Evolutionary conservation across 192 early-diverging fungal genomes (phyloP).

Genomic region (Rhizophagus prolifer): DNA sequence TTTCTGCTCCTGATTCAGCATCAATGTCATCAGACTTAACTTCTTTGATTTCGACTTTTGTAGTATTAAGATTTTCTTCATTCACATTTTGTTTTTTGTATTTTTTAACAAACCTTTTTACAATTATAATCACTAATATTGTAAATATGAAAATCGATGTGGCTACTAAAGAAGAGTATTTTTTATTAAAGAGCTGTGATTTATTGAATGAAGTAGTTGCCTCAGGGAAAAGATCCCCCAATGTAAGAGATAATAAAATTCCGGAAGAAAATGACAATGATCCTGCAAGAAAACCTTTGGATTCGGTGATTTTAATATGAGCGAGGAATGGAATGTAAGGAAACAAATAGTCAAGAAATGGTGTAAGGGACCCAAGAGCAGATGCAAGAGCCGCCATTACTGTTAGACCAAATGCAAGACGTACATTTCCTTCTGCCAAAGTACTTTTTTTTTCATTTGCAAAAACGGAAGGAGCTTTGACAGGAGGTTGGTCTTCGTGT

Average conservation of each 20-base stretch:
- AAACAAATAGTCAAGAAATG: conserved; percentile 20
- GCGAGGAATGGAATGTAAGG: conserved; percentile 3
- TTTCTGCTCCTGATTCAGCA: not conserved
- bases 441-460: not conserved
- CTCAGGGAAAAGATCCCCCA: conserved; percentile 21
- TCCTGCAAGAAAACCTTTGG: conserved; percentile 19
- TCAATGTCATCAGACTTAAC: not conserved
- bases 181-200: not conserved
- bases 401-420: conserved; percentile 26
- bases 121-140: not conserved
- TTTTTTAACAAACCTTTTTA: not conserved
- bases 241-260: conserved; percentile 10
- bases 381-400: not conserved
- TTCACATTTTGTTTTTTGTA: not conserved
- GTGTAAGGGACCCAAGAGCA: conserved; percentile 7
- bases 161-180: not conserved
- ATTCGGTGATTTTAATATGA: conserved; percentile 7
- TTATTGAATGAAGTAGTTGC: not conserved
- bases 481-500: too few relatives aligned
- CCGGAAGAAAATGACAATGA: conserved; percentile 6
- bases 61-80: not conserved
- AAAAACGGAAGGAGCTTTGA: not conserved
- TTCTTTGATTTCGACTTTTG: not conserved
- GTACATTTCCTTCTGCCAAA: conserved; percentile 14
- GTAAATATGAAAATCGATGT: conserved; percentile 15